Base-by-base conservation (phyloP, 768 basidiomycete species). In the Serendipita sp. region DNA sequence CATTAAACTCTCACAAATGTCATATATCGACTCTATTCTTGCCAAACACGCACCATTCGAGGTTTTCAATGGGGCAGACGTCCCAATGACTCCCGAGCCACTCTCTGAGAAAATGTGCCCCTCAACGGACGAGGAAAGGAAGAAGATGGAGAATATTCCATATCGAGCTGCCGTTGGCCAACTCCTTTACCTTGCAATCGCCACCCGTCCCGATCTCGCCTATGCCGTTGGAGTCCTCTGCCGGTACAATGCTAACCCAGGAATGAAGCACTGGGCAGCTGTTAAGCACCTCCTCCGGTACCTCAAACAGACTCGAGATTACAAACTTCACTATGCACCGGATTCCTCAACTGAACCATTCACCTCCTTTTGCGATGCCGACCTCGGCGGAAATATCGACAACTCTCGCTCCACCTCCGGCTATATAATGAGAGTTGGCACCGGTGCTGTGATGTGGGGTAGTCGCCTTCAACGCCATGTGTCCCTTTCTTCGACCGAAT, bases 401-500 rank as follows among this genome's bases (percentile, higher is more conserved):
- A 70, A 56, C 64, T 67, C 73, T 1, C 69, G 68, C 32, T 77
- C 76, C 1, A 75, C 70, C 18, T 70, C 70, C 32, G 77, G 78
- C 2, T 77, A 73, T 67, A 47, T 75, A 11, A 70, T 78, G 68
- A 72, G 68, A 45, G 70, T 78, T 46, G 74, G 69, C 7, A 69
- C 68, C 3, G 76, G 75, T 7, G 71, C 74, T 0, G 69, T 81
- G 16, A 69, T 66, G 24, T 80, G 78, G 78, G 64, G 46, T 5
- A 75, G 73, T 34, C 71, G 72, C 45, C 69, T 73, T 24, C 80
- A 81, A 70, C 11, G 69, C 0, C 68, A 74, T 45, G 75, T 79
- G n/a, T 71, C 77, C 0, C 67, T 74, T 4, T 74, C 71, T 1
- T 70, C 70, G 18, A 69, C 69, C 8, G 68, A 73, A 63, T 72